Base-by-base conservation (phyloP, 2,329 filamentous ascomycete genomes). In the Lachnellula subtilissima region DNA sequence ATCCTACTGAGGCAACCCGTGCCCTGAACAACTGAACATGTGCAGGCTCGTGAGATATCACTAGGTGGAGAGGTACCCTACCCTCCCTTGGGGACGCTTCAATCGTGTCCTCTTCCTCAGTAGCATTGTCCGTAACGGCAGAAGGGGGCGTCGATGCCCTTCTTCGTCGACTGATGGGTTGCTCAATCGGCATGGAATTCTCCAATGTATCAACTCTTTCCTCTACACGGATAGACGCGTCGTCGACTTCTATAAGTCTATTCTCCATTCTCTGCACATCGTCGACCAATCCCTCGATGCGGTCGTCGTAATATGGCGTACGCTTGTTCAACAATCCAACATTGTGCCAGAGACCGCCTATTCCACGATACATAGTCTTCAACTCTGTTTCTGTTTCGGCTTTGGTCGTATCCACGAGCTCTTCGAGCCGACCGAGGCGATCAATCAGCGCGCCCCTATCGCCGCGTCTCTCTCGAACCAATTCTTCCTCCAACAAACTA, bases 351-450 rank as follows among this genome's bases (percentile, higher is more conserved):
- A 79, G 75, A 15, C 78, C 76, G 57, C 75, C 75, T 32, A 83
- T 75, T 56, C 82, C 81, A 11, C 75, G 74, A 64, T 82, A 83
- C 15, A 78, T 75, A n/a, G 72, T 75, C 60, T 79, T 81, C 56
- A 83, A 74, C 52, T 83, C 79, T 42, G 76, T 72, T 36, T 73
- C 70, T n/a, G 74, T 71, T 25, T 84, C 81, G 23, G 76, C 76
- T 57, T 72, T 76, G 64, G 73, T 78, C 61, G 71, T 78, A 58
- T 84, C 81, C 7, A 82, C 71, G 1, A 77, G 71, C 43, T 83
- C 82, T 63, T 85, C 82, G 69, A 65, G 75, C 74, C 54, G 83
- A 28, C 62, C 56, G 19, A 67, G 54, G 22, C 67, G 61, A 5
- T 67, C 66, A 36, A 68, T 48, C 14, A 69, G 53, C 14, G 52